Percentiles rank a stretch among this genome's conserved stretches.
These are phyloP conservation scores for Cladosporium velox DNA, from an alignment of 2,329 filamentous ascomycete genomes.

Conservation along the genomic window DNA sequence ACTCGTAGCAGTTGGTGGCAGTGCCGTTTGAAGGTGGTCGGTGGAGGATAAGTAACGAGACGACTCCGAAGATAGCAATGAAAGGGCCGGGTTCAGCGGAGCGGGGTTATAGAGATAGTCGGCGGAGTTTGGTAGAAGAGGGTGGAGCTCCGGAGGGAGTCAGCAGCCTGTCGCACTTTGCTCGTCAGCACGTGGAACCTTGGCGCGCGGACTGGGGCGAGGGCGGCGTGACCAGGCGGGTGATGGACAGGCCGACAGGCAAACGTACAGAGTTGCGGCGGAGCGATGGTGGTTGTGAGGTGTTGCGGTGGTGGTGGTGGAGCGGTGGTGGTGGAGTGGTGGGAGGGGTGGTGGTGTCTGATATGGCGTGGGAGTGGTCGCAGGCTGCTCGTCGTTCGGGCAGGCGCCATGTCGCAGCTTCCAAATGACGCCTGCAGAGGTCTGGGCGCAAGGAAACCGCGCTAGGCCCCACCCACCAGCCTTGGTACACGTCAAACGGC, in stretches of 20 bases:
- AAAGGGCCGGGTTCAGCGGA: background rate
- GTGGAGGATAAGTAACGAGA: background rate
- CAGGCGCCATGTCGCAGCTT: background rate
- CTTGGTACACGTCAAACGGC: conserved; percentile 4
- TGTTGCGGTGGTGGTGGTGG: background rate
- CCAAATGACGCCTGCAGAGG: background rate
- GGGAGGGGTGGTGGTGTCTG: conserved; percentile 1
- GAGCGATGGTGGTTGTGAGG: background rate
- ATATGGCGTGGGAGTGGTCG: background rate
- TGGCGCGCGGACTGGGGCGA: conserved; percentile 9
- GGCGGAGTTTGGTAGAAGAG: conserved; percentile 13
- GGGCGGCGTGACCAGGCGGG: background rate
- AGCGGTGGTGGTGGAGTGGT: background rate
- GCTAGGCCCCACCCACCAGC: background rate
- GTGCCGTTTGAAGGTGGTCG: background rate
- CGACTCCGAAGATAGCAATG: background rate
- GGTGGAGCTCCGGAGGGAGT: conserved; percentile 17
- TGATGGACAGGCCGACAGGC: background rate
- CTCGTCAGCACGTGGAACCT: conserved; percentile 17
- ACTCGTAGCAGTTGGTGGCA: background rate
- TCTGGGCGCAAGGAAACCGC: background rate
- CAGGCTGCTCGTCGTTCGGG: background rate
- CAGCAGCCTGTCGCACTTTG: conserved; percentile 21
- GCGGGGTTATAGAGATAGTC: conserved; percentile 4
- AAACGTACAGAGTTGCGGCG: background rate